Evolutionary conservation across 345 rosid species (phyloP), one percentile per base, ranked within the genome.

Genomic region (Gossypium raimondii): DNA sequence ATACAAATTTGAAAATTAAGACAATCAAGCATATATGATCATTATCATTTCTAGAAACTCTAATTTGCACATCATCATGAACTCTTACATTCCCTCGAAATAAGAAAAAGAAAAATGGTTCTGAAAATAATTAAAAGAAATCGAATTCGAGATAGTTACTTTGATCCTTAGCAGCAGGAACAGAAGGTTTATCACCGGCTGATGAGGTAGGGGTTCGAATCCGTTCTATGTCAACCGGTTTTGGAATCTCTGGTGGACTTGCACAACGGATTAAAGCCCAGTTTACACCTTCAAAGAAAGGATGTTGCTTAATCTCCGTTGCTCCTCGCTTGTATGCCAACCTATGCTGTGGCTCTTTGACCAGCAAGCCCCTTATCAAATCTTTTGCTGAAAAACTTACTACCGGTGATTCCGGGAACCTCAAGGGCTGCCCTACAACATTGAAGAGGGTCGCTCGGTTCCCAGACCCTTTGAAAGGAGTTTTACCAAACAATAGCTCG

Each of bases 401-500:
- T 38, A 86, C 88, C 0, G 91, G 91, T 48, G 95, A 81, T 20
- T 90, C 93, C 7, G 92, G 92, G 75, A 92, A 92, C 25, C 91
- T 81, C 59, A 90, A 78, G 58, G 92, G 92, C 81, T 92, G 93
- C 20, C 93, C 92, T 63, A 89, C 92, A 2, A 90, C 93, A 13
- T 92, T 89, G 79, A 89, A 88, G 57, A 92, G 84, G 41, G 97
- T 92, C 2, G 97, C 93, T 27, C 93, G 84, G 61, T 90, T 92
- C 7, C 89, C 97, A 0, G 97, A 89, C 11, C 95, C 97, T 75
- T 92, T 92, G 68, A 92, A 92, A 9, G 97, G 97, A 73, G 95
- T 92, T 81, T 89, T 92, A 73, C 97, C 93, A 7, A 87, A 86
- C 84, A 92, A 64, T 29, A 92, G 83, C 79, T 92, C 95, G 29